phyloP scores from a whole-genome alignment of 1,284 basidiomycete genomes.

The Puccinia horiana region DNA sequence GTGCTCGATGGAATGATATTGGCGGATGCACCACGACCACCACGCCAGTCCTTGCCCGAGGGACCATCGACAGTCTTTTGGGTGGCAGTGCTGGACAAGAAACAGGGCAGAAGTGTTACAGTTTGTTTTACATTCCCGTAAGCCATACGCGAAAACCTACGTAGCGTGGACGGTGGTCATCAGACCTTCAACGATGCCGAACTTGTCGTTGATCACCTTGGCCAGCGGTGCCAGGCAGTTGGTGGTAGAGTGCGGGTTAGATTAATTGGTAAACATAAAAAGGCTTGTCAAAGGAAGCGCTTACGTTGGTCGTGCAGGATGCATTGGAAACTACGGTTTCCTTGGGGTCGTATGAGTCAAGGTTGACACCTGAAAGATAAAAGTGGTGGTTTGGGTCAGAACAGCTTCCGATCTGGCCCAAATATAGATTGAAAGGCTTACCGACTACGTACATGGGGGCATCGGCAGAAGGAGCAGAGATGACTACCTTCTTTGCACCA shows the following conservation, averaged over 20 bases:
- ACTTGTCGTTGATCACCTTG: constrained; percentile 97
- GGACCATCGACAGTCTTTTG: constrained; percentile 99
- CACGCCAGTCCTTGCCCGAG: constrained; percentile 77
- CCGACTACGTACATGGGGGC: constrained; percentile 77
- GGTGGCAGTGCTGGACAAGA: constrained; percentile 79
- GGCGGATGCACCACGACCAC: constrained; percentile 91
- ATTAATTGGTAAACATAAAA: not conserved
- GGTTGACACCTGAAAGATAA: constrained; percentile 77
- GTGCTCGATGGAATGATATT: constrained; percentile 99
- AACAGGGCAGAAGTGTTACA: not conserved
- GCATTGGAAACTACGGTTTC: constrained; percentile 93
- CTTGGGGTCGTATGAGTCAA: constrained; percentile 87
- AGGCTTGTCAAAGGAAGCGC: not conserved
- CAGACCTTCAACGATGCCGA: constrained; percentile 89
- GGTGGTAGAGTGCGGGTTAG: not conserved
- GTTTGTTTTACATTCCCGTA: not conserved
- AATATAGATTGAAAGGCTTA: constrained; percentile 44
- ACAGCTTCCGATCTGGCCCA: constrained; percentile 65
- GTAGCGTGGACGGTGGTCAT: constrained; percentile 95
- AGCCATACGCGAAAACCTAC: constrained; percentile 53
- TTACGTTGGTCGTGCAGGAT: constrained; percentile 93
- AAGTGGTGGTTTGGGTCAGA: not conserved
- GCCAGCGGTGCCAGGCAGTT: constrained; percentile 92
- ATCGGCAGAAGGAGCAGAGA: constrained; percentile 97
- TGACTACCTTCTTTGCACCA: constrained; percentile 99